Base-by-base conservation (phyloP, 208 protist genomes). In the Phytomonas sp. region DNA sequence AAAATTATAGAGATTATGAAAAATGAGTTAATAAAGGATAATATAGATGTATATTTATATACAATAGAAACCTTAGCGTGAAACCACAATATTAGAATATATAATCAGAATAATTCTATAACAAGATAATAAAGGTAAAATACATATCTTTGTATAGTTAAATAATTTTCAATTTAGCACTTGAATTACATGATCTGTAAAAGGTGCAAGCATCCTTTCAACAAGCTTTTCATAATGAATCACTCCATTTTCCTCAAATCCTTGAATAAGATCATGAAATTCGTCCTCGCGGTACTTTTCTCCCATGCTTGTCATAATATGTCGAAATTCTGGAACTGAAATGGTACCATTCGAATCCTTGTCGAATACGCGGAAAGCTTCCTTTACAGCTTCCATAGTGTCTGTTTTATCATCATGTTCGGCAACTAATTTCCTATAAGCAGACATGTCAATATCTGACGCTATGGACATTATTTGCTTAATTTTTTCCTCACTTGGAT, bases 311-410 rank as follows among this genome's bases (percentile, higher is more conserved):
- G 94, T 98, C 93, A 99, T 98, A 49, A 99, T 96, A 71, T 98
- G 94, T 37, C 92, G 88, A 67, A 99, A 94, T 72, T 99, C 97
- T n/a, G 84, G 85, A 34, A 97, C 92, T 19, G 92, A 96, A 40
- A 99, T 97, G 12, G 85, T 97, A 29, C 97, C 97, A 79, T 98
- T 89, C 30, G 89, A 67, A 75, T 99, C 91, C 52, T 98, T 97
- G 76, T 99, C 97, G 72, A 99, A 99, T 19, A 99, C 94, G 30
- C 92, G 85, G 82, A 99, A 99, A 10, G 96, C 97, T 74, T 99
- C 96, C 59, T 93, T 91, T 12, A 99, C 93, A 29, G 96, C 95
- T 68, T 99, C 95, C 11, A 88, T 76, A 7, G 95, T 97, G 71
- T 98, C 96, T 29, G 78, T 91, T 66, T 93, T 91, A 71, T 95